Conservation (phyloP, 169 alveolate species). For the Plasmodium knowlesi region DNA sequence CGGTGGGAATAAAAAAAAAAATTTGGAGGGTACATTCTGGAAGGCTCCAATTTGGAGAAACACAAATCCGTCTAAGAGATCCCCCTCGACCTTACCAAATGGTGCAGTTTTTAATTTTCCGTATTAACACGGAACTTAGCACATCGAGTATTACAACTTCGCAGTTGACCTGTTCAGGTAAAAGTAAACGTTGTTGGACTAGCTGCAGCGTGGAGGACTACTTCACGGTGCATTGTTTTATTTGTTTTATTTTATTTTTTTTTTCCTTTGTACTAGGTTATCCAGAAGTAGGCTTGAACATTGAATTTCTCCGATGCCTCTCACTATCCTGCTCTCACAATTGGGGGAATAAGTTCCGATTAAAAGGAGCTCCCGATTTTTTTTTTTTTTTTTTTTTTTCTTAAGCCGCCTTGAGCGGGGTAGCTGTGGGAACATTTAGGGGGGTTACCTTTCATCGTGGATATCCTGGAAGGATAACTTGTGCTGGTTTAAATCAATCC, state of each 20-base stretch:
- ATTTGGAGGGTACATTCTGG: background rate
- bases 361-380: background rate
- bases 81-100: slow-evolving; percentile 33
- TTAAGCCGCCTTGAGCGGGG: background rate
- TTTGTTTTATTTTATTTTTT: background rate
- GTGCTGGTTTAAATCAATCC: slow-evolving; percentile 20
- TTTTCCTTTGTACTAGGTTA: slow-evolving; percentile 8
- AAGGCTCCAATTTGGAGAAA: background rate
- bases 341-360: background rate
- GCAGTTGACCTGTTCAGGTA: slow-evolving; percentile 34
- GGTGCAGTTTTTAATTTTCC: slow-evolving; percentile 43
- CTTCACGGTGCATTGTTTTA: background rate
- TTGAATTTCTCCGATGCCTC: slow-evolving; percentile 34
- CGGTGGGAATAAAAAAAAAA: background rate
- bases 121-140: slow-evolving; percentile 71
- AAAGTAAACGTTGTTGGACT: background rate
- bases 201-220: background rate
- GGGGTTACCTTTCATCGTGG: slow-evolving; percentile 31
- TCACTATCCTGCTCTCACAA: slow-evolving; percentile 32
- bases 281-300: slow-evolving; percentile 49
- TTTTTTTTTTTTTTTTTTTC: slow-evolving; percentile 5
- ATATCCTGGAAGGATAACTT: slow-evolving; percentile 59
- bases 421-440: background rate
- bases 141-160: slow-evolving; percentile 69
- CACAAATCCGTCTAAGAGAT: background rate